Evolutionary conservation across 2,329 filamentous ascomycete species (phyloP).

Genomic region (Neofusicoccum kwambonambiense): DNA sequence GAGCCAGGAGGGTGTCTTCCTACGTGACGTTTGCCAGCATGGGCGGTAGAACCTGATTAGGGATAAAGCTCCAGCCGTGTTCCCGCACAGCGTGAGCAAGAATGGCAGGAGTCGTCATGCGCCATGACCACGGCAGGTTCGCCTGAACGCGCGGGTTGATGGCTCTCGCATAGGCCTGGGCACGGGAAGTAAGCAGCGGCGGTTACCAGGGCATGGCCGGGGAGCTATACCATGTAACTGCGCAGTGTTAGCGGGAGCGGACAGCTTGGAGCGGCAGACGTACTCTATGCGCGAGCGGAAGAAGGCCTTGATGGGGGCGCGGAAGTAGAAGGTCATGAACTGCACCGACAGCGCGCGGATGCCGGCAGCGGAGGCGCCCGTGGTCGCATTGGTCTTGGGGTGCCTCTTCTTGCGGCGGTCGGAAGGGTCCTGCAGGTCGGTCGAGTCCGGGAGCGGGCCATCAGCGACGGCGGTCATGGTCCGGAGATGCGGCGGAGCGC

Average conservation of each 20-base stretch:
- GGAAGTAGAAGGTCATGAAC: conserved; percentile 79
- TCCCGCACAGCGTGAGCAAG: conserved; percentile 65
- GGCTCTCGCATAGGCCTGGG: conserved; percentile 61
- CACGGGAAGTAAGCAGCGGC: not conserved
- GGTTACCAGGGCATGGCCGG: not conserved
- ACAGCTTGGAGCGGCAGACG: conserved; percentile 30
- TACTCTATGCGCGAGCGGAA: conserved; percentile 90
- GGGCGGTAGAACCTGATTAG: conserved; percentile 74
- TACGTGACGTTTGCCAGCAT: conserved; percentile 70
- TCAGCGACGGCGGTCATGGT: conserved; percentile 39
- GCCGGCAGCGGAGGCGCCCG: conserved; percentile 79
- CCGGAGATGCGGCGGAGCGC: conserved; percentile 27
- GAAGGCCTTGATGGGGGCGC: conserved; percentile 87
- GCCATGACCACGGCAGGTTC: conserved; percentile 56
- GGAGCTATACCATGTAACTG: conserved; percentile 51
- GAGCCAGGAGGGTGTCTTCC: conserved; percentile 17
- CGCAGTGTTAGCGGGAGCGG: conserved; percentile 22
- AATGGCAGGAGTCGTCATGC: conserved; percentile 68
- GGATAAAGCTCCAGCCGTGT: conserved; percentile 73
- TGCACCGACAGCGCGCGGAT: conserved; percentile 78
- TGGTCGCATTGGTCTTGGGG: conserved; percentile 59
- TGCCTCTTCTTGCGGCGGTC: conserved; percentile 33
- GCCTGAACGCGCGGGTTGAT: conserved; percentile 57
- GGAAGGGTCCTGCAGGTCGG: conserved; percentile 3
- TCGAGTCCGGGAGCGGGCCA: conserved; percentile 19